Base-by-base conservation (phyloP, 805 yeast genomes). In the Wickerhamiella dianesei region DNA sequence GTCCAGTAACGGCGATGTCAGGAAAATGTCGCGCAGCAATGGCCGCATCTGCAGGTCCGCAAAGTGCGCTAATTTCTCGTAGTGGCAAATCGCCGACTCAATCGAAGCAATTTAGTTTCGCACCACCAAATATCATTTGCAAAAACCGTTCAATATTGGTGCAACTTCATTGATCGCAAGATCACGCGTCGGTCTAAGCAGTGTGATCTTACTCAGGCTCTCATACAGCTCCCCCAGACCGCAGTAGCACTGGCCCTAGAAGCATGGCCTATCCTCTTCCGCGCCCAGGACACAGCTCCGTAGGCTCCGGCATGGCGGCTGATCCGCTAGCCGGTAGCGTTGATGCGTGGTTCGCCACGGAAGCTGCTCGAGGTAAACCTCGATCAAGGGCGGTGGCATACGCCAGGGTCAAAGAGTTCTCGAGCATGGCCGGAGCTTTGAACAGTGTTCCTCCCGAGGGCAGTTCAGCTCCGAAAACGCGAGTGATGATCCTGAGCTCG, bases 401-500 rank as follows among this genome's bases (percentile, higher is more conserved):
- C 4, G 49, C 50, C 9, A 21, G 36, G 14, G 41, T 52, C 13
- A 47, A 45, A 44, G 56, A 53, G 43, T 44, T 44, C 46, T 36
- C 49, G 4, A 35, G 37, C 14, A 40, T 53, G 8, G 53, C 48
- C 5, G 54, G 52, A 21, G 56, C 53, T 4, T 16, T 35, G 9
- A 35, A 35, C n/a, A 43, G 21, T 41, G 8, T 21, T 2, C 39
- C 44, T 3, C 12, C 21, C 21, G 37, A 22, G 21, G 39, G 21
- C 37, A 2, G 32, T 40, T 16, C 48, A 3, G 21, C 35, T n/a
- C 41, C 36, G 13, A 54, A 54, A 46, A 44, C 50, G 16, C 54
- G 57, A 20, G 53, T 56, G 14, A 52, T 52, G 9, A 45, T 54
- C 12, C 39, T 57, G 3, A 46, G 53, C 16, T 44, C 40, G 12